Evolutionary conservation across 495 filamentous ascomycete genomes (phyloP).

Genomic region (Cercophora scortea): DNA sequence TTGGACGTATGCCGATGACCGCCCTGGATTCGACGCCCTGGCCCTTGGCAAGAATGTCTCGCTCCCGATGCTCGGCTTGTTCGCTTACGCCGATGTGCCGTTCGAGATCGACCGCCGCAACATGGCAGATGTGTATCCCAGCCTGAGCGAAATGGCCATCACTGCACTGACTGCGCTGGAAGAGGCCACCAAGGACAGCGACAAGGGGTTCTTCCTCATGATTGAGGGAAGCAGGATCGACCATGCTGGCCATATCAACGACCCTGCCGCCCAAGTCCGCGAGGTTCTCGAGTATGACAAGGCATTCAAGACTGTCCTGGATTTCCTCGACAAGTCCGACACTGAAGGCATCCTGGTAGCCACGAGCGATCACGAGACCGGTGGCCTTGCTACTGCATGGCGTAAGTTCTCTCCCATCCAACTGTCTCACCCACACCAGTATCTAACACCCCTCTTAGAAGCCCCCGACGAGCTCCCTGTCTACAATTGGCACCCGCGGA

Average conservation of each 20-base stretch:
- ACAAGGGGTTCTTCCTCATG: conserved; percentile 97
- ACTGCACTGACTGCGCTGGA: conserved; percentile 72
- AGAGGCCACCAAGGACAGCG: conserved; percentile 74
- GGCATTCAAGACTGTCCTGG: conserved; percentile 70
- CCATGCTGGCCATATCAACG: conserved; percentile 91
- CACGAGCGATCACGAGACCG: conserved; percentile 94
- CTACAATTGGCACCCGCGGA: conserved; percentile 80
- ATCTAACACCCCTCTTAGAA: conserved; percentile 10
- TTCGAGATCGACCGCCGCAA: conserved; percentile 83
- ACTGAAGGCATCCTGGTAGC: conserved; percentile 73
- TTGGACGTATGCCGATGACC: conserved; percentile 67
- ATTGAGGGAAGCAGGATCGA: conserved; percentile 95
- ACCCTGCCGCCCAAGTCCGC: conserved; percentile 89
- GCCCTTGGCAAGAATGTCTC: conserved; percentile 59
- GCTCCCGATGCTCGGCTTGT: conserved; percentile 81
- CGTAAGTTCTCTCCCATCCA: conserved; percentile 41
- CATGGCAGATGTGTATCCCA: conserved; percentile 74
- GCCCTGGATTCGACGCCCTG: conserved; percentile 71
- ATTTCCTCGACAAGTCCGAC: conserved; percentile 69
- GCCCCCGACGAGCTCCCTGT: conserved; percentile 32
- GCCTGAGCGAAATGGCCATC: conserved; percentile 83
- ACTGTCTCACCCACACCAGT: background rate
- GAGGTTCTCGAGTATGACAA: conserved; percentile 91
- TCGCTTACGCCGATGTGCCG: conserved; percentile 77
- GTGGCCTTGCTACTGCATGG: conserved; percentile 71